phyloP scores from a whole-genome alignment of 1,284 basidiomycete genomes.

The Naganishia albida region DNA sequence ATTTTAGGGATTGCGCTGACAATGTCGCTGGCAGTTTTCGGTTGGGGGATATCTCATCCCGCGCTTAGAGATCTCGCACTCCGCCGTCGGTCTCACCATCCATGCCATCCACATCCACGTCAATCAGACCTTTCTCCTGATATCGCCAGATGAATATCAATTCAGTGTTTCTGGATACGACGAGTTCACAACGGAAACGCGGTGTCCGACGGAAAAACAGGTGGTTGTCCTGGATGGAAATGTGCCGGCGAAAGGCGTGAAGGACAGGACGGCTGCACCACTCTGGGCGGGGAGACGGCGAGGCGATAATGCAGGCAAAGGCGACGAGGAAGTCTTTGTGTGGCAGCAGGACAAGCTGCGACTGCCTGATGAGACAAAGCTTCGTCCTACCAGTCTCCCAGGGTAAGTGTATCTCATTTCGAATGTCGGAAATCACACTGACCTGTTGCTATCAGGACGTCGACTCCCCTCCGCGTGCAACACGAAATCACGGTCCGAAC shows the following conservation, averaged over 20 bases:
- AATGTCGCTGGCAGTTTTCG: conserved; percentile 8
- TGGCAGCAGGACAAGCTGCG: conserved; percentile 13
- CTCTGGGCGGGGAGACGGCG: background rate
- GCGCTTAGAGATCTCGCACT: conserved; percentile 6
- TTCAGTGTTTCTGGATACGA: conserved; percentile 8
- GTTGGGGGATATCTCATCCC: conserved; percentile 18
- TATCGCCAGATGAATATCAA: conserved; percentile 7
- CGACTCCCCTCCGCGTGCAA: conserved; percentile 8
- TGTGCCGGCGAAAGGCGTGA: background rate
- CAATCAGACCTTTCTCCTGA: background rate
- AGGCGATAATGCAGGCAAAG: background rate
- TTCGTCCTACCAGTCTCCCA: conserved; percentile 8
- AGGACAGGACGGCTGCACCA: background rate
- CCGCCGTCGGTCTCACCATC: background rate
- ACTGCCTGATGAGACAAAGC: conserved; percentile 17
- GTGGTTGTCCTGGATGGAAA: background rate
- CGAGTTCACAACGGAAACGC: background rate
- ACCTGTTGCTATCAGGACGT: background rate
- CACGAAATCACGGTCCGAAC: conserved; percentile 5
- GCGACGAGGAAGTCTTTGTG: background rate
- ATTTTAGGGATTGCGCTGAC: background rate
- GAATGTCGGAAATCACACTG: background rate
- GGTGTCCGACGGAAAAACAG: background rate
- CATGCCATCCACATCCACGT: conserved; percentile 14
- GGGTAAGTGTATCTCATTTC: conserved; percentile 1